Conservation (phyloP, 169 alveolate genomes). For the Pseudocohnilembus persalinus region DNA sequence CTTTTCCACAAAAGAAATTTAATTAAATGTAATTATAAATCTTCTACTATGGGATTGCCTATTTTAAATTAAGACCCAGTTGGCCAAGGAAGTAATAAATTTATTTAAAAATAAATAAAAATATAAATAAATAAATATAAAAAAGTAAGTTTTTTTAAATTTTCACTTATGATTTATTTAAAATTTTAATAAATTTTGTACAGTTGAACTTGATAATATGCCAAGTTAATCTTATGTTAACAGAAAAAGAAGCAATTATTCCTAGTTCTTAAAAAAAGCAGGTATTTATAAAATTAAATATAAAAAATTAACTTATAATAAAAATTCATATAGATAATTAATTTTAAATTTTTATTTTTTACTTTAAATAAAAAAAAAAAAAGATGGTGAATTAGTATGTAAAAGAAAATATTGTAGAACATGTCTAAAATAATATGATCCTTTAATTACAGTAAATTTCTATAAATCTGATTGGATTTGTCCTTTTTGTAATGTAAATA, state of each 20-base stretch:
- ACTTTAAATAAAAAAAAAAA: no score
- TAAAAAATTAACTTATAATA: neutral
- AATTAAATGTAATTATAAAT: constrained; percentile 36
- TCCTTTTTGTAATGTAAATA: constrained; percentile 34
- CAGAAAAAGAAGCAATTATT: constrained; percentile 34
- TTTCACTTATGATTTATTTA: no score
- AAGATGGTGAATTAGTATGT: constrained; percentile 42
- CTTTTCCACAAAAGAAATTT: constrained; percentile 24
- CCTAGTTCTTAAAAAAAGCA: constrained; percentile 34
- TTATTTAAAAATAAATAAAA: constrained; percentile 5
- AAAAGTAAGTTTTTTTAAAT: no score
- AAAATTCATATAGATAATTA: neutral
- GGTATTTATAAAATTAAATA: constrained; percentile 4
- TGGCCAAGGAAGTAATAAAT: no score
- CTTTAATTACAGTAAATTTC: constrained; percentile 8
- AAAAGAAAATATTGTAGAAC: constrained; percentile 35
- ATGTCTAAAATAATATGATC: constrained; percentile 38
- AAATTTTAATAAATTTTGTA: no score
- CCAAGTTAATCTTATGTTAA: constrained; percentile 26
- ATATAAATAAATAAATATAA: no score
- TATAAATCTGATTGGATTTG: constrained; percentile 42
- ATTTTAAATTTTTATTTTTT: no score
- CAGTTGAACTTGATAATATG: constrained; percentile 14
- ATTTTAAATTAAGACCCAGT: constrained; percentile 21
- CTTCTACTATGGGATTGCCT: constrained; percentile 32